Percentiles rank a stretch among this genome's conserved stretches.
These are phyloP conservation scores for Coelastrella sp. DNA, from an alignment of 139 green algal genomes.

Conservation along the genomic window DNA sequence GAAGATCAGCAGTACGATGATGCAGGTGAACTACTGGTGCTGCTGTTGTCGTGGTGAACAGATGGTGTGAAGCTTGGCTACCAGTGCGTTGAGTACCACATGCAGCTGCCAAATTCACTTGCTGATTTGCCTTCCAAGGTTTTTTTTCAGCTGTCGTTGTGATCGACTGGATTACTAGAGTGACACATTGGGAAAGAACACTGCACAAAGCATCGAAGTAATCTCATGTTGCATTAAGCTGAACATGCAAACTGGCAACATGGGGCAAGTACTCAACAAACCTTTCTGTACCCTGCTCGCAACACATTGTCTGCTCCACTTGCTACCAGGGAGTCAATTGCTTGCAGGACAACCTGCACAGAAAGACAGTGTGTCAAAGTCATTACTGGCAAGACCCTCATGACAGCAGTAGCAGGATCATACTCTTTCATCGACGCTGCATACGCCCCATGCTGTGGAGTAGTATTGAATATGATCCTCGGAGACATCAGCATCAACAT, in stretches of 20 bases:
- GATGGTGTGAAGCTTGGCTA: conserved; percentile 51
- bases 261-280: too few relatives aligned
- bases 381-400: not conserved
- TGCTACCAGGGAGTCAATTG: conserved; percentile 68
- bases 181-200: too few relatives aligned
- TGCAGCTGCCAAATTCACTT: not conserved
- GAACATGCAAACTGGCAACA: too few relatives aligned
- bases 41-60: conserved; percentile 51
- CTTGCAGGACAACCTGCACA: conserved; percentile 67
- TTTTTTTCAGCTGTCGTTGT: not conserved
- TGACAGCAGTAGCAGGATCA: not conserved
- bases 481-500: too few relatives aligned
- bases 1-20: not conserved
- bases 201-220: too few relatives aligned
- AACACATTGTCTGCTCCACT: conserved; percentile 65
- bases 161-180: not conserved
- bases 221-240: not conserved
- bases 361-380: not conserved
- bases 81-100: conserved; percentile 44
- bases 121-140: not conserved
- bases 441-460: too few relatives aligned
- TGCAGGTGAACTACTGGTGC: conserved; percentile 2
- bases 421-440: too few relatives aligned
- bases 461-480: too few relatives aligned
- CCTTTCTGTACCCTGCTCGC: conserved; percentile 65